Percentiles rank a stretch among this genome's conserved stretches.
These are phyloP conservation scores for Meyerozyma elateridarum DNA, from an alignment of 1,139 yeast genomes.

Conservation along the genomic window DNA sequence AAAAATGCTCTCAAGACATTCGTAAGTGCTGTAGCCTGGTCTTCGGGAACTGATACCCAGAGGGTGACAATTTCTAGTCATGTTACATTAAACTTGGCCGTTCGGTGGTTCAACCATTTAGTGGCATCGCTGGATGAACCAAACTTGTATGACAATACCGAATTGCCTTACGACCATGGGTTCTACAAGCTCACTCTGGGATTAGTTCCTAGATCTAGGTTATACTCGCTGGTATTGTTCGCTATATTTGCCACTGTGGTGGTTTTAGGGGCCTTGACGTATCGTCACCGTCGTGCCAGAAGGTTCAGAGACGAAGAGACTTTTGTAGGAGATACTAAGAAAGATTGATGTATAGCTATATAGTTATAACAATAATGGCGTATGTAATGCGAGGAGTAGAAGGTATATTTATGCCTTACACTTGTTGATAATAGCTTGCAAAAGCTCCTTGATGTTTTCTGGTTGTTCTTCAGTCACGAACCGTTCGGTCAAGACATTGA, in stretches of 20 bases:
- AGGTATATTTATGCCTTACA: slow-evolving; percentile 13
- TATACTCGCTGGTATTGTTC: slow-evolving; percentile 20
- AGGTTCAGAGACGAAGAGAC: slow-evolving; percentile 10
- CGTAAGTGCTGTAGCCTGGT: slow-evolving; percentile 53
- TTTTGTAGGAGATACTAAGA: slow-evolving; percentile 15
- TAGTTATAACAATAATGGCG: neutral
- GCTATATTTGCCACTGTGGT: slow-evolving; percentile 23
- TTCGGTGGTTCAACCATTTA: slow-evolving; percentile 50
- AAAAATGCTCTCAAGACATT: slow-evolving; percentile 33
- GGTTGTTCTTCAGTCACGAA: slow-evolving; percentile 21
- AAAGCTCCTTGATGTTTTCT: slow-evolving; percentile 25
- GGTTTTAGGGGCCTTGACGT: slow-evolving; percentile 22
- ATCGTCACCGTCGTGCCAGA: slow-evolving; percentile 15
- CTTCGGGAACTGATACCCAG: slow-evolving; percentile 60
- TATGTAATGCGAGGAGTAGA: neutral
- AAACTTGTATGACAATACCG: slow-evolving; percentile 12
- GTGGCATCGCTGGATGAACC: slow-evolving; percentile 9
- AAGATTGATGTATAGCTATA: slow-evolving; percentile 16
- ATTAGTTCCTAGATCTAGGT: slow-evolving; percentile 7
- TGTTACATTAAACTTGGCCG: slow-evolving; percentile 53
- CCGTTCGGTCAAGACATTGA: slow-evolving; percentile 31
- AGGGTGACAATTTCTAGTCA: slow-evolving; percentile 64
- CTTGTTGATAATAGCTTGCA: slow-evolving; percentile 38
- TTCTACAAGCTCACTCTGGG: slow-evolving; percentile 36
- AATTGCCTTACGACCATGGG: slow-evolving; percentile 38